phyloP scores from a whole-genome alignment of 2,329 filamentous ascomycete genomes.

The Chaetomium sp. region DNA sequence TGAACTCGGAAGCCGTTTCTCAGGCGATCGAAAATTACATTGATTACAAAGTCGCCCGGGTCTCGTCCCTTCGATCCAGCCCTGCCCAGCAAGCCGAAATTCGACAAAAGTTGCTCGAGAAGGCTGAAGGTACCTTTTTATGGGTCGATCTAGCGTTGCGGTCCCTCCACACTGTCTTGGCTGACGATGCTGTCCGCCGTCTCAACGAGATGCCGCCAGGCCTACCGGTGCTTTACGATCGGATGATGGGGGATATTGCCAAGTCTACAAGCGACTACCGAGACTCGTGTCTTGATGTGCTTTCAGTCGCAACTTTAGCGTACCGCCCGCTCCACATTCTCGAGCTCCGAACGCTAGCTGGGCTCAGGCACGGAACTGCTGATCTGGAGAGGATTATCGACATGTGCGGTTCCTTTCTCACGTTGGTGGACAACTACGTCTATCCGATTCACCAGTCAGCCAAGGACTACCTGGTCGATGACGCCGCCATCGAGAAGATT shows the following conservation, averaged over 20 bases:
- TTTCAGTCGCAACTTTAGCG: not conserved
- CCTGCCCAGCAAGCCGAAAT: not conserved
- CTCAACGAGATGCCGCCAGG: not conserved
- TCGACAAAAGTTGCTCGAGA: not conserved
- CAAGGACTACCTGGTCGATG: not conserved
- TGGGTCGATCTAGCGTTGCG: not conserved
- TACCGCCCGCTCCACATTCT: not conserved
- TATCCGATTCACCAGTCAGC: not conserved
- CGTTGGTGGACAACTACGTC: not conserved
- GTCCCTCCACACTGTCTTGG: not conserved
- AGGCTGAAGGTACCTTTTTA: not conserved
- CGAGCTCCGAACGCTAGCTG: not conserved
- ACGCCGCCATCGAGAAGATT: not conserved
- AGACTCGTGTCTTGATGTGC: not conserved
- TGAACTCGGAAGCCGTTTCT: not conserved
- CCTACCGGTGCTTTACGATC: not conserved
- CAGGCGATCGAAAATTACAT: not conserved
- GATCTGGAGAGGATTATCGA: not conserved
- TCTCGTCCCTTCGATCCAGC: not conserved
- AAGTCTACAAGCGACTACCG: not conserved
- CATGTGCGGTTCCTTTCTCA: not conserved
- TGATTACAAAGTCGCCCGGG: not conserved
- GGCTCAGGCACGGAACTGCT: not conserved
- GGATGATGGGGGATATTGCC: not conserved
- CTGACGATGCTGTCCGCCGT: not conserved